Base-by-base conservation (phyloP, 1,139 yeast species). In the Candida glucosophila region DNA sequence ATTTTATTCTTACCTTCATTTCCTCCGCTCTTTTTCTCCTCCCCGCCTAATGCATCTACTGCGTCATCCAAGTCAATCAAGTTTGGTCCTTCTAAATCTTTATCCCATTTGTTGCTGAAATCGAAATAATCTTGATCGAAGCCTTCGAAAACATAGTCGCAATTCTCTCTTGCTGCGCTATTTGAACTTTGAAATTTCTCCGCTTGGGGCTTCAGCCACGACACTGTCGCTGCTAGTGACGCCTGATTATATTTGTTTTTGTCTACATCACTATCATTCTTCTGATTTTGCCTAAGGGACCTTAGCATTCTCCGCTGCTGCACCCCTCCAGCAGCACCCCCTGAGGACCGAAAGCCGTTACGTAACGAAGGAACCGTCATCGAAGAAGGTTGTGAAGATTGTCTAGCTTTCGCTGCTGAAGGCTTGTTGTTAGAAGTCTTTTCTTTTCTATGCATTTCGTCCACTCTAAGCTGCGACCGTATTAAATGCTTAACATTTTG, bases 401-500 rank as follows among this genome's bases (percentile, higher is more conserved):
- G n/a, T n/a, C n/a, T n/a, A n/a, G n/a, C n/a, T n/a, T n/a, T n/a
- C 7, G 42, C 37, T 28, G 29, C 28, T 21, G 30, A 20, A 6
- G 8, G 9, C 7, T 21, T 21, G 6, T 12, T 10, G 12, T 13
- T 10, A 21, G 24, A 13, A n/a, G n/a, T n/a, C n/a, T n/a, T n/a
- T 22, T 22, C n/a, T 16, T 16, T 25, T 27, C 61, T 37, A 24
- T 48, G 46, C 20, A 48, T 29, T 37, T 62, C 70, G 36, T 64
- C 70, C 33, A 62, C 42, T 24, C 60, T 42, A 28, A 61, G 43
- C 36, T 63, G 71, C 12, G 52, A 70, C 45, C 58, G 55, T 36
- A 40, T 67, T 38, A 58, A 58, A 56, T 49, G 69, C 42, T 48
- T 62, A 32, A 52, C 70, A 30, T 72, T 66, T 40, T 70, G 72